Base-by-base conservation (phyloP, 306 rosid species). In the Fragaria ananassa region DNA sequence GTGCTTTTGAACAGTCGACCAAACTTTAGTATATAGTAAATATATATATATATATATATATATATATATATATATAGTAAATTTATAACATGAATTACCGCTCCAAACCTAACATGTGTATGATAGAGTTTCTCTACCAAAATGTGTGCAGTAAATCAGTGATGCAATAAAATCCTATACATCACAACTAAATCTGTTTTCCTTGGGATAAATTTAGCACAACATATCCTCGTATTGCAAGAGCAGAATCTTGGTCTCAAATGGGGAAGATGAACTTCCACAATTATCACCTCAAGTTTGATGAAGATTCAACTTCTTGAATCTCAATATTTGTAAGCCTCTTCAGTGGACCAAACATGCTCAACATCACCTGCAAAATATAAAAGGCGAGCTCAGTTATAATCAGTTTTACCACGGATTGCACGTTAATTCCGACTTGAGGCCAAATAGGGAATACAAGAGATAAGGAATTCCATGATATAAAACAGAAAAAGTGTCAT, bases 261-360 rank as follows among this genome's bases (percentile, higher is more conserved):
- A 23, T 18, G 3, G 46, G 7, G 4, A 64, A 72, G 68, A 67
- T 27, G 42, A 6, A 56, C 47, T 62, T 75, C 63, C 35, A 49
- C 21, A 7, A 63, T 14, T 39, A 83, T 83, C 74, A 71, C 69
- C 75, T 79, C 57, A 41, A 31, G 13, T 50, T 71, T 49, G 87
- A 46, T 44, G 86, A 82, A 67, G 85, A 58, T 60, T 75, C 78
- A 53, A 74, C 86, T 31, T 81, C 89, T 65, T 17, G 77, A 66
- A 85, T 81, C 75, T 79, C 83, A 10, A 60, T 46, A 51, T 57
- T 76, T 61, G 74, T 70, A 70, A 78, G 77, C 80, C 80, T 89
- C 25, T 89, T 67, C 34, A 89, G 88, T 74, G 98, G 97, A 72
- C 98, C 98, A 79, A 92, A 76, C 87, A 95, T 44, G 71, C 98